Conservation (phyloP, 768 basidiomycete genomes). For the Mycena latifolia region DNA sequence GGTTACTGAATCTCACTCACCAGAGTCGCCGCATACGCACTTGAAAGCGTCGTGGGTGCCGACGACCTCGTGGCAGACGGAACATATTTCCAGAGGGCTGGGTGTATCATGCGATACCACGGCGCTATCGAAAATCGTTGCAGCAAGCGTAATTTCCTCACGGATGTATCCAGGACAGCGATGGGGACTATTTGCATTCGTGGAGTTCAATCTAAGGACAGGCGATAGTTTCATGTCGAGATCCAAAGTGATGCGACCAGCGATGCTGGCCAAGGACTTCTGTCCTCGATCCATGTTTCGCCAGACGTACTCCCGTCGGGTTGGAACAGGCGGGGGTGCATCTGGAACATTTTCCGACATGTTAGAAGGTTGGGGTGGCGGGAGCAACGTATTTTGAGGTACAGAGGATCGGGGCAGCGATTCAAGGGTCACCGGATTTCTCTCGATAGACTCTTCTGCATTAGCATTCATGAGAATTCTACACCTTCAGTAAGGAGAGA, state of each 20-base stretch:
- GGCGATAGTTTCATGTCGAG: not conserved
- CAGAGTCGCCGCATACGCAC: slow-evolving; percentile 5
- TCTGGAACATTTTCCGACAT: no score
- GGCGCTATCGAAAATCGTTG: not conserved
- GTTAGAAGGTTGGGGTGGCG: no score
- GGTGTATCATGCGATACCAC: not conserved
- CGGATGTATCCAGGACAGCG: slow-evolving; percentile 7
- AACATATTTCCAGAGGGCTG: slow-evolving; percentile 4
- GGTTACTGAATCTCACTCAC: no score
- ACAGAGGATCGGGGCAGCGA: not conserved
- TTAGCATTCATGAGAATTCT: no score
- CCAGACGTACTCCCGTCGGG: slow-evolving; percentile 13
- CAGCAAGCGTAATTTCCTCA: slow-evolving; percentile 8
- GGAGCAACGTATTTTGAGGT: not conserved
- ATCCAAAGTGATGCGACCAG: not conserved
- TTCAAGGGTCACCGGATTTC: not conserved
- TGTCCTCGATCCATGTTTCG: not conserved
- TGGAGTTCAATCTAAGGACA: not conserved
- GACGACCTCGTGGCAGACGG: slow-evolving; percentile 11
- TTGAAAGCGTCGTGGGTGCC: not conserved
- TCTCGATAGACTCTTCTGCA: slow-evolving; percentile 13
- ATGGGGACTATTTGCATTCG: not conserved
- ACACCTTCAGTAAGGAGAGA: no score
- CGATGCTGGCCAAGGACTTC: not conserved
- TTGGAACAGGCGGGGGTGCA: not conserved